Conservation (phyloP, 2,329 filamentous ascomycete species). For the Colletotrichum sp. region DNA sequence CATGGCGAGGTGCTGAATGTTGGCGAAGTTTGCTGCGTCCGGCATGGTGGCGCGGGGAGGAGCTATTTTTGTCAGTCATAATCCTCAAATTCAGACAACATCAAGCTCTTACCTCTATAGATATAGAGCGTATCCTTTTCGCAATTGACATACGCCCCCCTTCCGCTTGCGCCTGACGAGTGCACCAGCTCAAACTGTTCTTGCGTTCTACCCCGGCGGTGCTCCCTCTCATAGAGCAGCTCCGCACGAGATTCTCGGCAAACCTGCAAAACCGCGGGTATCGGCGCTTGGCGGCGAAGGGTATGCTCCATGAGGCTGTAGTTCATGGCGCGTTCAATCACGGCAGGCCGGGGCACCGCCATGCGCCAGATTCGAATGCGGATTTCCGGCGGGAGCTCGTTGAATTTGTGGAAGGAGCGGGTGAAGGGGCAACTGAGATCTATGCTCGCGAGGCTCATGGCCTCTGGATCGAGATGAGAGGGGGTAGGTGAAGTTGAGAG, state of each 20-base stretch:
- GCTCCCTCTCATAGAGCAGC: neutral
- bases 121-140: neutral
- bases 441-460: neutral
- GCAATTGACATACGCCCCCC: neutral
- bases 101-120: neutral
- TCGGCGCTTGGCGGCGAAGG: neutral
- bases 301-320: neutral
- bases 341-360: neutral
- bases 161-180: neutral
- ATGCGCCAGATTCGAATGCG: neutral
- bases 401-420: constrained; percentile 1
- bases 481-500: neutral
- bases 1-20: constrained; percentile 14
- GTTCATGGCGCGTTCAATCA: neutral
- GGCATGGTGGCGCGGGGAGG: neutral
- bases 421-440: neutral
- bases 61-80: neutral
- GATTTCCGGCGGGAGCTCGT: neutral
- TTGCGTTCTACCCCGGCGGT: neutral
- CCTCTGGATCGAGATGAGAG: neutral
- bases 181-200: neutral
- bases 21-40: neutral
- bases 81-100: neutral
- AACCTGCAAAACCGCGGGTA: neutral
- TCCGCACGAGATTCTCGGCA: constrained; percentile 1